phyloP scores from a whole-genome alignment of 495 filamentous ascomycete species.

The Filosporella fistucella region DNA sequence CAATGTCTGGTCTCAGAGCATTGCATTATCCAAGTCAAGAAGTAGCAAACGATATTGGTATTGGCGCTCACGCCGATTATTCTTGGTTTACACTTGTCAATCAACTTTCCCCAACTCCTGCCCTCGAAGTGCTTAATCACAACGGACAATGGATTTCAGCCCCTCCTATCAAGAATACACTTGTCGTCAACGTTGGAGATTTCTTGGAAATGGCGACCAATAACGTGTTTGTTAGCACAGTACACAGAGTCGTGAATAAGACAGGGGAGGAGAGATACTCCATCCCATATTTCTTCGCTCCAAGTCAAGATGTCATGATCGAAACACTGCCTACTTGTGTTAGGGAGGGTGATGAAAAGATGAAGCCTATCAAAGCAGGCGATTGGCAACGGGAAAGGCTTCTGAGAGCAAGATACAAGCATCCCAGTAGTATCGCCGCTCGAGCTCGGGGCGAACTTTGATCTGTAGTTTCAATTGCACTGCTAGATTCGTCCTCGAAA shows the following conservation, averaged over 20 bases:
- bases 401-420: constrained; percentile 2
- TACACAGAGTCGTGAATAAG: constrained; percentile 37
- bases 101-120: constrained; percentile 29
- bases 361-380: not conserved
- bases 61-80: constrained; percentile 41
- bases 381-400: constrained; percentile 1
- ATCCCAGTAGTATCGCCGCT: not conserved
- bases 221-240: constrained; percentile 32
- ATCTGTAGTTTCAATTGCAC: too few relatives aligned
- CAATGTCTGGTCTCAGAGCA: constrained; percentile 31
- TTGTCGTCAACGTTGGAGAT: constrained; percentile 43
- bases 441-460: not conserved
- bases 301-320: not conserved
- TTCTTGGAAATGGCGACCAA: constrained; percentile 33
- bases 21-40: constrained; percentile 33
- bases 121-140: constrained; percentile 42
- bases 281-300: constrained; percentile 34
- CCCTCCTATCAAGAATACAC: constrained; percentile 34
- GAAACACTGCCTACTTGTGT: not conserved
- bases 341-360: not conserved
- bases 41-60: constrained; percentile 21
- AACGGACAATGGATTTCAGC: constrained; percentile 37
- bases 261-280: constrained; percentile 36
- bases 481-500: too few relatives aligned
- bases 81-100: constrained; percentile 31